phyloP scores from a whole-genome alignment of 495 filamentous ascomycete genomes.

The Sporormia fimetaria region DNA sequence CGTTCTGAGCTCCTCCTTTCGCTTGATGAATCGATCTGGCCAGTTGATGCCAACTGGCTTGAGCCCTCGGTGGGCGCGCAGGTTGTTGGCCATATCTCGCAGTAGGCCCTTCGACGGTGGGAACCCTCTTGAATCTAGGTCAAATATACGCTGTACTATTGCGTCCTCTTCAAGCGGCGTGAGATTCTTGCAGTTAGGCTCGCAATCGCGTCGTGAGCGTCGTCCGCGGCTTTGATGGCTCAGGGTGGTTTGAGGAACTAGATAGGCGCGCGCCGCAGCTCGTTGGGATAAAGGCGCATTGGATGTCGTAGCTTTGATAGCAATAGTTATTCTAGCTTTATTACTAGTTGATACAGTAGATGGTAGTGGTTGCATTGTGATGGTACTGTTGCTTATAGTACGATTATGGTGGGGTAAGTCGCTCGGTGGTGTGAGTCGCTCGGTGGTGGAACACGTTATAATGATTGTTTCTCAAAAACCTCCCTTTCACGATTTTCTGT shows the following conservation, averaged over 20 bases:
- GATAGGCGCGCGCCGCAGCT: constrained; percentile 11
- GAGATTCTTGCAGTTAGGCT: constrained; percentile 26
- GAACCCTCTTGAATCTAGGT: constrained; percentile 30
- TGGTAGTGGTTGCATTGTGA: constrained; percentile 2
- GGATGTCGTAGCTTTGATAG: constrained; percentile 12
- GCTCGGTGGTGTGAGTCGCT: constrained; percentile 5
- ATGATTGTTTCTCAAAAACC: too few relatives aligned
- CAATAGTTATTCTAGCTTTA: constrained; percentile 14
- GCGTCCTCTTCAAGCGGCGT: constrained; percentile 27
- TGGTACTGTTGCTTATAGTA: constrained; percentile 1
- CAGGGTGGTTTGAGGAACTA: constrained; percentile 8
- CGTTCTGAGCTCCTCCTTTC: constrained; percentile 27
- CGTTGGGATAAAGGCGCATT: not conserved
- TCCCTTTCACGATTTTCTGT: too few relatives aligned
- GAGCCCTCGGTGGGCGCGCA: constrained; percentile 22
- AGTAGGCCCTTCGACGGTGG: constrained; percentile 2
- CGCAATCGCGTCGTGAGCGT: constrained; percentile 9
- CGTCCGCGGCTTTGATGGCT: constrained; percentile 2
- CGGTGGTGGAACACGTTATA: too few relatives aligned
- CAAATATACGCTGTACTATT: constrained; percentile 33
- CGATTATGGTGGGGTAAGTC: not conserved
- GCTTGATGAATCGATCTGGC: constrained; percentile 30
- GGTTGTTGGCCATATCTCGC: constrained; percentile 35
- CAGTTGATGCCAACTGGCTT: constrained; percentile 26
- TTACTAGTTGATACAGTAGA: constrained; percentile 1